Conservation (phyloP, 805 yeast genomes). For the Peterozyma xylosa region DNA sequence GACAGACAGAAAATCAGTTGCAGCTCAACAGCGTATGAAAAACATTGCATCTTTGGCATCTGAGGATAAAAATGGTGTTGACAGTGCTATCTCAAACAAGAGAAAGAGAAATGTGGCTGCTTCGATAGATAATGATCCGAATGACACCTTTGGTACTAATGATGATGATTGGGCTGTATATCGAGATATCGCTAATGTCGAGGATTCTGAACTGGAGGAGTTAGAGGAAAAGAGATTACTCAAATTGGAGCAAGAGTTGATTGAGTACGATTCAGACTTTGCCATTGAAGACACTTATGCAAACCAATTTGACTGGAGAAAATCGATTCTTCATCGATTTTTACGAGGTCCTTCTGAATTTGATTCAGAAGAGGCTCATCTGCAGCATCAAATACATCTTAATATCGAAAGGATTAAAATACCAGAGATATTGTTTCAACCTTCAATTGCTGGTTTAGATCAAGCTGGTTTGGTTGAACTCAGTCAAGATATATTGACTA, state of each 20-base stretch:
- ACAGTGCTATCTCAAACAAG: conserved; percentile 18
- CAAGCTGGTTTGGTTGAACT: conserved; percentile 91
- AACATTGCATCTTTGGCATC: conserved; percentile 80
- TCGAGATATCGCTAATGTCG: conserved; percentile 68
- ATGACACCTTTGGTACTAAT: conserved; percentile 89
- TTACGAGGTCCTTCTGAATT: conserved; percentile 86
- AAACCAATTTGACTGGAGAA: conserved; percentile 78
- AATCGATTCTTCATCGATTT: conserved; percentile 72
- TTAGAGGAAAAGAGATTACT: conserved; percentile 56
- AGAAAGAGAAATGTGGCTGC: conserved; percentile 43
- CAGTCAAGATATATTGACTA: conserved; percentile 54
- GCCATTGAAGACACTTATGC: conserved; percentile 80
- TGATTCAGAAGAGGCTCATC: conserved; percentile 74
- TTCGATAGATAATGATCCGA: conserved; percentile 83
- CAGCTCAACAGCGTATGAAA: conserved; percentile 91
- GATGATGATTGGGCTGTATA: conserved; percentile 95
- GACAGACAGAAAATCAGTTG: conserved; percentile 81
- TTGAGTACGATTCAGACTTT: conserved; percentile 80
- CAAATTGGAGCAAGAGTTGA: conserved; percentile 64
- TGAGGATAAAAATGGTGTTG: conserved; percentile 25
- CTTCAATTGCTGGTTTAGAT: conserved; percentile 89
- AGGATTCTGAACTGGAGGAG: conserved; percentile 75
- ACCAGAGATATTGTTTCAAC: conserved; percentile 90
- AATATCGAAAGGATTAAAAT: conserved; percentile 88
- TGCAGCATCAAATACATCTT: conserved; percentile 83